Conservation (phyloP, 225 moss, liverwort and hornwort genomes). For the Bryoerythrophyllum caledonicum region DNA sequence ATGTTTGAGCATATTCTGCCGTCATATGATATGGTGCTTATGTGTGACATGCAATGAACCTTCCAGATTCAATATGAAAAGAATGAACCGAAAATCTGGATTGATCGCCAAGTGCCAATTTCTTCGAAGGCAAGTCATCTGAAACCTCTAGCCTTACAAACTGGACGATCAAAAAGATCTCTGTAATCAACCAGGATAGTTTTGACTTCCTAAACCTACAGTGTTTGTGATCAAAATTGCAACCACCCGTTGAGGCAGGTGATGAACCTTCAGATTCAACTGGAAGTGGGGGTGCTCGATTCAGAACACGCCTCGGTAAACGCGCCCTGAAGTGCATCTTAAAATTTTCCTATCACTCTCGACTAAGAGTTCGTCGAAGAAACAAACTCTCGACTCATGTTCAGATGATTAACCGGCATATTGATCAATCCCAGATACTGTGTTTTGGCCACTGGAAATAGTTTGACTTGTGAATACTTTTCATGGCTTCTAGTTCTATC, state of each 20-base stretch:
- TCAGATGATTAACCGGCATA: not conserved
- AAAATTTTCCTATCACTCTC: too few species aligned
- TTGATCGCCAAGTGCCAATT: not conserved
- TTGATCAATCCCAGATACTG: too few species aligned
- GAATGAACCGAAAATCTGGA: not conserved
- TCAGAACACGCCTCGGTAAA: not conserved
- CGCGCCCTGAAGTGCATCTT: too few species aligned
- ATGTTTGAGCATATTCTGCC: not conserved
- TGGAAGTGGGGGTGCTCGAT: not conserved
- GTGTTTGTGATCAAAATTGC: conserved; percentile 1
- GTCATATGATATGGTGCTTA: too few species aligned
- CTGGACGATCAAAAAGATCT: too few species aligned
- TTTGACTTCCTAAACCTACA: not conserved
- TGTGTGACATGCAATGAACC: too few species aligned
- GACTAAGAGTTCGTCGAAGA: too few species aligned
- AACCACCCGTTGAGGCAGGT: not conserved
- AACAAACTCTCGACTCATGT: too few species aligned
- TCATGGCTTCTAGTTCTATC: too few species aligned
- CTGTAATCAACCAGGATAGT: not conserved
- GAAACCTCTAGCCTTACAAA: too few species aligned
- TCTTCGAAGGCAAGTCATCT: not conserved
- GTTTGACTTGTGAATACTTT: too few species aligned
- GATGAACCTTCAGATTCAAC: not conserved
- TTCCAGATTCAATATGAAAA: not conserved
- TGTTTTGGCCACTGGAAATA: too few species aligned